Evolutionary conservation across 768 basidiomycete genomes (phyloP).

Genomic region (Mycena chlorophos): DNA sequence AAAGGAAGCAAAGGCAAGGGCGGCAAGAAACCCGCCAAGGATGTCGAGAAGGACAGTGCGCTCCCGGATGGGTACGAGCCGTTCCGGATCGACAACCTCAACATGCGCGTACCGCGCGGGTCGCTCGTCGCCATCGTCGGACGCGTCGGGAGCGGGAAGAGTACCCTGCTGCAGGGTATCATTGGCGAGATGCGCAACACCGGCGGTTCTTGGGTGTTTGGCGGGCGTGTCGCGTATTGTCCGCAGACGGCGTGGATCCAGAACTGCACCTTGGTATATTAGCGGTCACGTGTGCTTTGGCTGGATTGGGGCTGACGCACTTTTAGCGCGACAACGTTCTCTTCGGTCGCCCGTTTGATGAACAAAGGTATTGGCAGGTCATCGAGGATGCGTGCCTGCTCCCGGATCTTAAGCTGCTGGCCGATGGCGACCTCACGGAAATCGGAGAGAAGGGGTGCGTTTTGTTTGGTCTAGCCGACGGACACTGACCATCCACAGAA

Average conservation of each 20-base stretch:
- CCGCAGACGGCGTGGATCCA: conserved; percentile 79
- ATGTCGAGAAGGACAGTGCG: conserved; percentile 8
- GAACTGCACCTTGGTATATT: conserved; percentile 61
- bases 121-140: conserved; percentile 64
- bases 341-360: conserved; percentile 66
- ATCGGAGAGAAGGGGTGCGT: no score
- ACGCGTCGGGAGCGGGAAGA: conserved; percentile 70
- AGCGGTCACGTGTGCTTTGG: conserved; percentile 24
- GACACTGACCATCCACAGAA: conserved; percentile 29
- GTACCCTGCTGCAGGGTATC: conserved; percentile 59
- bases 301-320: not conserved
- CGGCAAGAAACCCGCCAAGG: not conserved
- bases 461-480: not conserved
- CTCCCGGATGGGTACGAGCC: conserved; percentile 27
- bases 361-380: conserved; percentile 64
- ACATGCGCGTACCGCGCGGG: conserved; percentile 54
- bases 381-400: conserved; percentile 59
- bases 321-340: conserved; percentile 61
- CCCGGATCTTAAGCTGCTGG: conserved; percentile 62
- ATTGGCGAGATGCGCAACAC: conserved; percentile 70
- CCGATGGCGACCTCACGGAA: conserved; percentile 75
- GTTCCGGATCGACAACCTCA: conserved; percentile 53
- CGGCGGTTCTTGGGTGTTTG: conserved; percentile 44
- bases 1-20: not conserved
- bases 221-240: conserved; percentile 68